A percentile compares a stretch with the other conserved stretches of the same genome.
These are phyloP conservation scores for Silene uniflora DNA, from an alignment of 148 eudicot genomes.

Conservation along the genomic window DNA sequence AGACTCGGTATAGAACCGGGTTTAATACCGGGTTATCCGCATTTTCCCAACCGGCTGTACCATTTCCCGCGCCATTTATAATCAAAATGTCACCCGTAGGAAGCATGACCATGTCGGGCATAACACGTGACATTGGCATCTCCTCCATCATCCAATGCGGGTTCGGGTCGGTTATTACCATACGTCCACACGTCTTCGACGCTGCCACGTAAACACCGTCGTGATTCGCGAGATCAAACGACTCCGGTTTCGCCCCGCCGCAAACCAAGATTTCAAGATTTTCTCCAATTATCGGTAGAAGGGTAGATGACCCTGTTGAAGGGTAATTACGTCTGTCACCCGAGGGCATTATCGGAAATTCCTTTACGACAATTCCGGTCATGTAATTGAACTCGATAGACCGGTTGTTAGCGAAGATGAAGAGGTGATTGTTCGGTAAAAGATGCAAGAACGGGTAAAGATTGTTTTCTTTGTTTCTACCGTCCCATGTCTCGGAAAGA, in stretches of 20 bases:
- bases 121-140: slow-evolving; percentile 75
- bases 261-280: slow-evolving; percentile 64
- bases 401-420: slow-evolving; percentile 67
- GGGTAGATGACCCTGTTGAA: slow-evolving; percentile 66
- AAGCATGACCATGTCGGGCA: slow-evolving; percentile 67
- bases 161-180: slow-evolving; percentile 35
- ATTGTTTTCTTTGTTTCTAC: slow-evolving; percentile 62
- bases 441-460: slow-evolving; percentile 86
- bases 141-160: slow-evolving; percentile 66
- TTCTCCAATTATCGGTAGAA: slow-evolving; percentile 44
- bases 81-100: slow-evolving; percentile 71
- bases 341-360: slow-evolving; percentile 63
- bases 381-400: slow-evolving; percentile 52
- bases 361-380: slow-evolving; percentile 26
- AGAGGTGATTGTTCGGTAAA: slow-evolving; percentile 62
- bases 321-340: slow-evolving; percentile 62
- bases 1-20: slow-evolving; percentile 54
- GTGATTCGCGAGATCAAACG: slow-evolving; percentile 36
- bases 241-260: slow-evolving; percentile 59
- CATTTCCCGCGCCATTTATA: slow-evolving; percentile 66
- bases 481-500: slow-evolving; percentile 50
- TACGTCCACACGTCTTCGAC: slow-evolving; percentile 47
- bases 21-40: slow-evolving; percentile 56
- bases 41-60: slow-evolving; percentile 89
- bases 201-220: slow-evolving; percentile 37